These are phyloP conservation scores for Pseudonitzschia multistriata DNA, from an alignment of 108 stramenopile genomes.

Conservation along the genomic window DNA sequence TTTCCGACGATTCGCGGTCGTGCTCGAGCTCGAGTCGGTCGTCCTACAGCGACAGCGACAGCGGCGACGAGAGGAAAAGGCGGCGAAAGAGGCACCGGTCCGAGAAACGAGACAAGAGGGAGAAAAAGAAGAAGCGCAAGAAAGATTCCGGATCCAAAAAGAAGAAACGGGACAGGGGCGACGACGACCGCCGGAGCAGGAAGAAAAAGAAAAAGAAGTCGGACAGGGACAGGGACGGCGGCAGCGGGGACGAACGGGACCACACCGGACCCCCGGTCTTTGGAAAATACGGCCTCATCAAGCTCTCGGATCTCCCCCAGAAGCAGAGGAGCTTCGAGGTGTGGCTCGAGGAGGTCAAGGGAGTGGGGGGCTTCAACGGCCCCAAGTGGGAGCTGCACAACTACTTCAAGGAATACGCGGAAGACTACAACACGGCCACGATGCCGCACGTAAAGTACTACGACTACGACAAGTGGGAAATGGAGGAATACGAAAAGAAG, in stretches of 20 bases:
- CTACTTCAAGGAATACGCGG: constrained; percentile 87
- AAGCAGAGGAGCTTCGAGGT: constrained; percentile 80
- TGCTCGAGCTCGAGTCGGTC: neutral
- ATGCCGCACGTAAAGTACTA: constrained; percentile 92
- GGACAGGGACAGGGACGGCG: constrained; percentile 13
- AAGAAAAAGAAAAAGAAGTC: constrained; percentile 42
- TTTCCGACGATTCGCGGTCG: constrained; percentile 16
- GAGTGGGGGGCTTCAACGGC: constrained; percentile 58
- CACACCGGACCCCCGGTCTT: constrained; percentile 45
- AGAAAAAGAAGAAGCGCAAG: constrained; percentile 31
- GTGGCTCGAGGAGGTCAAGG: constrained; percentile 92
- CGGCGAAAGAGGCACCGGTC: constrained; percentile 6
- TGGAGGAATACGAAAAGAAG: constrained; percentile 85
- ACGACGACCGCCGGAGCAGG: constrained; percentile 23
- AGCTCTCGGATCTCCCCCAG: constrained; percentile 66
- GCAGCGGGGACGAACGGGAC: constrained; percentile 24
- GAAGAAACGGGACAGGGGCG: constrained; percentile 13
- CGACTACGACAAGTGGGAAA: constrained; percentile 96
- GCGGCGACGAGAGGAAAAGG: neutral
- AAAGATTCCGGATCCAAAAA: constrained; percentile 7
- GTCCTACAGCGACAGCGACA: neutral
- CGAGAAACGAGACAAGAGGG: neutral
- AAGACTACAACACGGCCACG: constrained; percentile 97
- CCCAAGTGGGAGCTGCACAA: constrained; percentile 85
- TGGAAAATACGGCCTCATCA: constrained; percentile 90